A percentile compares a stretch with the other conserved stretches of the same genome.
phyloP scores from a whole-genome alignment of 139 green algal genomes.

The Tetradesmus obliquus region DNA sequence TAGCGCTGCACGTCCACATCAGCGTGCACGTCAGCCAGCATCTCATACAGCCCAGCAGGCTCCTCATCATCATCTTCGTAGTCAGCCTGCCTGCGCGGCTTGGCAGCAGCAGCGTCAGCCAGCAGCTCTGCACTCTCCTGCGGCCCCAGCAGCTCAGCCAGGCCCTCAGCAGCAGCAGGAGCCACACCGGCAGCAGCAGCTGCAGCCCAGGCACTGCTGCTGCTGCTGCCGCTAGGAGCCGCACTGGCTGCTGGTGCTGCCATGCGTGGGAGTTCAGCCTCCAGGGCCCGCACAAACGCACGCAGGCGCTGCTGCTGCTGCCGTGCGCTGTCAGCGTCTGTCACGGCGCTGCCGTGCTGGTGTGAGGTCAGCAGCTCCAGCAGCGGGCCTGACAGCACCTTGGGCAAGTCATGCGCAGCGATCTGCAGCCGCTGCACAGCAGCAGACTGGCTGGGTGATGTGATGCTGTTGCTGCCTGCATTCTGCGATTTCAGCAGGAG shows the following conservation, averaged over 20 bases:
- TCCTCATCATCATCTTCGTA: not conserved
- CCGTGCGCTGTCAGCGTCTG: not conserved
- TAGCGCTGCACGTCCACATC: slow-evolving; percentile 41
- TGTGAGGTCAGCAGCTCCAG: slow-evolving; percentile 5
- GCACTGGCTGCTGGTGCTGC: not conserved
- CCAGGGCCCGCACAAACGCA: slow-evolving; percentile 9
- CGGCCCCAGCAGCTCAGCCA: slow-evolving; percentile 43
- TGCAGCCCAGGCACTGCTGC: not conserved
- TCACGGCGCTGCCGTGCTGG: not conserved
- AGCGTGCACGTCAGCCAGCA: slow-evolving; percentile 31
- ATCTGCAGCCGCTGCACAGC: slow-evolving; percentile 18
- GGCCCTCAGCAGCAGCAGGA: slow-evolving; percentile 6
- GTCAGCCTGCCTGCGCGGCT: not conserved
- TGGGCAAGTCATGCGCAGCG: slow-evolving; percentile 23
- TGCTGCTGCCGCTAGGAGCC: not conserved
- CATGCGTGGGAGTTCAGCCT: slow-evolving; percentile 13
- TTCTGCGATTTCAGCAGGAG: not conserved
- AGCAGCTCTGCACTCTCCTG: slow-evolving; percentile 17
- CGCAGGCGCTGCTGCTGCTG: slow-evolving; percentile 26
- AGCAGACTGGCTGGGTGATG: not conserved
- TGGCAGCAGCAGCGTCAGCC: not conserved
- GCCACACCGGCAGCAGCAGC: too few relatives aligned
- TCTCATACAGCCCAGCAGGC: slow-evolving; percentile 16
- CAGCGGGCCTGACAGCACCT: slow-evolving; percentile 31
- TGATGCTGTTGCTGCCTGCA: not conserved